Conservation (phyloP, 1,284 basidiomycete genomes). For the Abortiporus biennis region DNA sequence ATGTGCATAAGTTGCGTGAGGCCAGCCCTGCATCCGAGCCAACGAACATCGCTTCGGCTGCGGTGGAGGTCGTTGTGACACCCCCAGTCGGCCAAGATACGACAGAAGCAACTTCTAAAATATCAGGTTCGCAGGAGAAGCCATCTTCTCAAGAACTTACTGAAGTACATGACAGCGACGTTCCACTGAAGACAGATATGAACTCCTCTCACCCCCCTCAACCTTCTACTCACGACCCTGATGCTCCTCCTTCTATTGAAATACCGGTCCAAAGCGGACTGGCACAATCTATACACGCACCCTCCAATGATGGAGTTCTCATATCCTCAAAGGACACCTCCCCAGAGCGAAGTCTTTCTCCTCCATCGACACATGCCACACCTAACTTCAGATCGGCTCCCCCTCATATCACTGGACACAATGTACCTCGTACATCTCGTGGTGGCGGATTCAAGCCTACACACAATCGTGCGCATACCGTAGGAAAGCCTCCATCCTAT, state of each 20-base stretch:
- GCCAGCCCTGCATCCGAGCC: background rate
- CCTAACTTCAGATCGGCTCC: constrained; percentile 23
- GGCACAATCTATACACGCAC: constrained; percentile 7
- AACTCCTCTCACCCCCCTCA: background rate
- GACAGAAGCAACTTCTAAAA: background rate
- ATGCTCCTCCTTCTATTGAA: background rate
- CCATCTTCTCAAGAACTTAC: background rate
- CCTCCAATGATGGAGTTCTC: constrained; percentile 1
- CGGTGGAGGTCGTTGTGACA: background rate
- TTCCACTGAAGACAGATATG: background rate
- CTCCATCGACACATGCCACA: constrained; percentile 45
- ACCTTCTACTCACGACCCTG: background rate
- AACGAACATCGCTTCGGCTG: background rate
- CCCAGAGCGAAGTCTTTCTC: constrained; percentile 21
- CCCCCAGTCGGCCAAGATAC: background rate
- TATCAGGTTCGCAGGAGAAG: background rate
- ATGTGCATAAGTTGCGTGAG: no score
- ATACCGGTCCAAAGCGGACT: background rate
- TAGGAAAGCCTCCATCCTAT: constrained; percentile 30
- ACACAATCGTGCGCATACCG: constrained; percentile 49
- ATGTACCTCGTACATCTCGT: constrained; percentile 18
- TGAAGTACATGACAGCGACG: background rate
- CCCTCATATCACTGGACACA: constrained; percentile 26
- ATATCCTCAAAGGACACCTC: constrained; percentile 9
- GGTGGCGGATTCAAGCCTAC: constrained; percentile 22